Percentiles rank a stretch among this genome's conserved stretches.
phyloP scores from a whole-genome alignment of 805 yeast genomes.

The Zygosaccharomyces bailii region DNA sequence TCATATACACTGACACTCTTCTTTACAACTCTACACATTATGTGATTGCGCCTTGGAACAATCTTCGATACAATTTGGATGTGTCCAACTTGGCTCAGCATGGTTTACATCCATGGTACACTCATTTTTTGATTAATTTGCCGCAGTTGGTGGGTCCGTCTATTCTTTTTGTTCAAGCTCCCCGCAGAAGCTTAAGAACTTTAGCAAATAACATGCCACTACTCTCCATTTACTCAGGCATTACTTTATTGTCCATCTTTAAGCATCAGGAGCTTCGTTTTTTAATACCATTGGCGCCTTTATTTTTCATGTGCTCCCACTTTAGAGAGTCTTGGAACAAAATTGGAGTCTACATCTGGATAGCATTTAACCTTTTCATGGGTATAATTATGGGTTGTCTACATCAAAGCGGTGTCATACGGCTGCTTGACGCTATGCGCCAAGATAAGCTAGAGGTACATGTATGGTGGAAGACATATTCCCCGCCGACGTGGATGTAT shows the following conservation, averaged over 20 bases:
- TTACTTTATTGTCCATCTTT: conserved; percentile 57
- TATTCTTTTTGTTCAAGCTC: conserved; percentile 39
- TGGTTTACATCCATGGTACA: conserved; percentile 77
- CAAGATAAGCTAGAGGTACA: conserved; percentile 37
- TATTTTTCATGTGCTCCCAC: conserved; percentile 56
- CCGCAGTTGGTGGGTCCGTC: conserved; percentile 88
- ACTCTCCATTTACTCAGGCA: conserved; percentile 58
- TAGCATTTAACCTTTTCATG: conserved; percentile 57
- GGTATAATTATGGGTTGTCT: conserved; percentile 68
- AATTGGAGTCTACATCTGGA: conserved; percentile 44
- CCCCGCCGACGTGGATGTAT: conserved; percentile 88
- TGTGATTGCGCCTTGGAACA: conserved; percentile 72
- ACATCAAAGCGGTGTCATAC: conserved; percentile 90
- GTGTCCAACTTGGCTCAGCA: conserved; percentile 62
- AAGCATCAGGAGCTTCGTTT: conserved; percentile 97
- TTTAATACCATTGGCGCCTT: conserved; percentile 72
- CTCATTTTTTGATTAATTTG: conserved; percentile 69
- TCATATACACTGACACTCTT: conserved; percentile 55
- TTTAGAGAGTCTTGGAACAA: conserved; percentile 25
- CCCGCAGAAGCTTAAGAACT: conserved; percentile 1
- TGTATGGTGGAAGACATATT: conserved; percentile 92
- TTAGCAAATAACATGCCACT: conserved; percentile 44
- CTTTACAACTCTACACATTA: conserved; percentile 31
- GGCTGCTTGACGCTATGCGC: conserved; percentile 38
- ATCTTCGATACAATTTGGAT: conserved; percentile 64